Conservation (phyloP, 805 yeast genomes). For the Saccharomycopsis sp. region DNA sequence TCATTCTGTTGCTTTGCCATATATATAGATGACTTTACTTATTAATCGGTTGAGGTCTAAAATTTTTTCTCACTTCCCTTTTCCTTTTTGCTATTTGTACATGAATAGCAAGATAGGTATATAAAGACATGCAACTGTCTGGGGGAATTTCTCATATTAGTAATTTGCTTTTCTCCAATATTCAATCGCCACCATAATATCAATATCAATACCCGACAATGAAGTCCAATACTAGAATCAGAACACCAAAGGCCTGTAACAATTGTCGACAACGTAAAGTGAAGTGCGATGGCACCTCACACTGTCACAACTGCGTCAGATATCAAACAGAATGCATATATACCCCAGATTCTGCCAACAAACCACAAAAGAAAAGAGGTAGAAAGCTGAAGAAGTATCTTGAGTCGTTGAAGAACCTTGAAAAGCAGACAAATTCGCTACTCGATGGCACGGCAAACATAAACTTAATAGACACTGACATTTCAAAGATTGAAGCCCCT, state of each 20-base stretch:
- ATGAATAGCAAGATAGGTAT: no score
- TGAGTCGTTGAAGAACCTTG: no score
- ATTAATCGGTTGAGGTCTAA: background rate
- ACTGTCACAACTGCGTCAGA: conserved; percentile 13
- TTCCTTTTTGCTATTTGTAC: no score
- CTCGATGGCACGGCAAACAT: no score
- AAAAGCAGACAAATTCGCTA: no score
- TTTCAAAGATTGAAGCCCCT: no score
- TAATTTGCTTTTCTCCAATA: background rate
- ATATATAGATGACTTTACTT: no score
- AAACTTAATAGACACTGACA: no score
- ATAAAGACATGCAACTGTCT: background rate
- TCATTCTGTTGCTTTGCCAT: no score
- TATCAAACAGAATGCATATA: conserved; percentile 13
- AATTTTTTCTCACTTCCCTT: background rate
- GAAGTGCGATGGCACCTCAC: conserved; percentile 16
- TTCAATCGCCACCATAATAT: background rate
- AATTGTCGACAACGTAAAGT: conserved; percentile 20
- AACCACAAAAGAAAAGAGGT: conserved; percentile 5
- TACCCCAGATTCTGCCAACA: conserved; percentile 1
- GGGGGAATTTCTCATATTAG: background rate
- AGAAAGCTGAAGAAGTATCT: background rate
- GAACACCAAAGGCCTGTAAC: conserved; percentile 19
- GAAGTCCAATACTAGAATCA: conserved; percentile 8
- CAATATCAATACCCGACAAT: background rate